These are phyloP conservation scores for Lentinus brumalis DNA, from an alignment of 768 basidiomycete genomes.

Conservation along the genomic window DNA sequence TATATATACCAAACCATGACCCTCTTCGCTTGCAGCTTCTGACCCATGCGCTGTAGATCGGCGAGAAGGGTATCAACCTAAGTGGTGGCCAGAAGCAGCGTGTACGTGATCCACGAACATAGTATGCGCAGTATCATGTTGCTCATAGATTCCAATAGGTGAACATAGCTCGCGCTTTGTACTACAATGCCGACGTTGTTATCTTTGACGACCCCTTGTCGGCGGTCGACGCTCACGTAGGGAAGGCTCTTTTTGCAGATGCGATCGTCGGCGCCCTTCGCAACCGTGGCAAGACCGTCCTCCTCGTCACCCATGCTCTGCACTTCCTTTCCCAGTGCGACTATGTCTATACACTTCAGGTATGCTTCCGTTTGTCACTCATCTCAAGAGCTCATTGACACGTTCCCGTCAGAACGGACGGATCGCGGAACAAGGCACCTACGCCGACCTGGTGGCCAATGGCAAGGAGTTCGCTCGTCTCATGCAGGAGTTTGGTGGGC, in stretches of 20 bases:
- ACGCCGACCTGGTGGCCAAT: constrained; percentile 47
- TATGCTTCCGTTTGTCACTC: background rate
- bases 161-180: constrained; percentile 71
- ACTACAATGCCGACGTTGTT: constrained; percentile 62
- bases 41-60: constrained; percentile 46
- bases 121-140: background rate
- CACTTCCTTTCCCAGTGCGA: constrained; percentile 56
- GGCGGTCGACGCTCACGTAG: constrained; percentile 80
- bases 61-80: constrained; percentile 70
- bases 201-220: constrained; percentile 68
- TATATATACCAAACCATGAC: constrained; percentile 25
- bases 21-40: background rate
- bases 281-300: constrained; percentile 48
- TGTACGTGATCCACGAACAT: constrained; percentile 29
- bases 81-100: constrained; percentile 70
- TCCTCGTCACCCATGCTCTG: constrained; percentile 58
- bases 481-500: constrained; percentile 62
- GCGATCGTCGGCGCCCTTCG: constrained; percentile 57
- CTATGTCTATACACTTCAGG: constrained; percentile 48
- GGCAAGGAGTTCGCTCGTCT: constrained; percentile 60
- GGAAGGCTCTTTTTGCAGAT: constrained; percentile 64
- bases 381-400: background rate
- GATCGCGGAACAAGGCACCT: constrained; percentile 54
- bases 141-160: constrained; percentile 37
- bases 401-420: constrained; percentile 31